These are phyloP conservation scores for Cercospora canescens DNA, from an alignment of 2,329 filamentous ascomycete genomes.

Conservation along the genomic window DNA sequence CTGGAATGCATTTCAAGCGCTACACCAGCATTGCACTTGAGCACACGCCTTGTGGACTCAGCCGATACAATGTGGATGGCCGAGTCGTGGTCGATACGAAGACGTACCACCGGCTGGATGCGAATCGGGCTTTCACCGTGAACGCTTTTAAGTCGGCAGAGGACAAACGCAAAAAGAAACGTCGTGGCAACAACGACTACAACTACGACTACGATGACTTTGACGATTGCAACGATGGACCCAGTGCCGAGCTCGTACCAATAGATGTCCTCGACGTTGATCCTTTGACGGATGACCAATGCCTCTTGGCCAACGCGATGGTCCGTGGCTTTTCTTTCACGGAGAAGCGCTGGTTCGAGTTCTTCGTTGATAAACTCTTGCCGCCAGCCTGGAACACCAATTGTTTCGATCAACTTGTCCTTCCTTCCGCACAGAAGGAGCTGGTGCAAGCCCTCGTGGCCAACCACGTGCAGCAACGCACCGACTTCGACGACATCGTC, in stretches of 20 bases:
- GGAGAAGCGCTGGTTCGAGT: constrained; percentile 38
- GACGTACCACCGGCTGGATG: constrained; percentile 32
- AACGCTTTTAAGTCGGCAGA: constrained; percentile 24
- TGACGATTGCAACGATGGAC: constrained; percentile 22
- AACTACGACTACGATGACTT: constrained; percentile 22
- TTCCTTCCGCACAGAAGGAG: constrained; percentile 33
- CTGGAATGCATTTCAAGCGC: constrained; percentile 32
- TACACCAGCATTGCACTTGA: constrained; percentile 32
- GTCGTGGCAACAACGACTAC: constrained; percentile 21
- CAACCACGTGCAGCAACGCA: constrained; percentile 29
- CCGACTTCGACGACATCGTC: constrained; percentile 34
- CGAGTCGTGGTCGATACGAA: constrained; percentile 33
- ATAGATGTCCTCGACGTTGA: constrained; percentile 24
- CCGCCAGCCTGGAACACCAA: constrained; percentile 34
- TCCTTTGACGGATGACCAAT: constrained; percentile 31
- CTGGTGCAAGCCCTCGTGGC: constrained; percentile 37
- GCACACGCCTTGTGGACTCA: constrained; percentile 19
- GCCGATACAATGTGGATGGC: constrained; percentile 30
- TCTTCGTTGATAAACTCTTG: constrained; percentile 37
- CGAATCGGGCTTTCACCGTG: constrained; percentile 28
- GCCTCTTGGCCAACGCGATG: constrained; percentile 35
- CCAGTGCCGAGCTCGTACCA: constrained; percentile 27
- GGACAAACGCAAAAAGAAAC: constrained; percentile 21
- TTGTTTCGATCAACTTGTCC: constrained; percentile 36
- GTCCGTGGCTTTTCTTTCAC: constrained; percentile 38